These are phyloP conservation scores for Xerocomus cyaneibrunnescens DNA, from an alignment of 1,284 basidiomycete genomes.

Conservation along the genomic window DNA sequence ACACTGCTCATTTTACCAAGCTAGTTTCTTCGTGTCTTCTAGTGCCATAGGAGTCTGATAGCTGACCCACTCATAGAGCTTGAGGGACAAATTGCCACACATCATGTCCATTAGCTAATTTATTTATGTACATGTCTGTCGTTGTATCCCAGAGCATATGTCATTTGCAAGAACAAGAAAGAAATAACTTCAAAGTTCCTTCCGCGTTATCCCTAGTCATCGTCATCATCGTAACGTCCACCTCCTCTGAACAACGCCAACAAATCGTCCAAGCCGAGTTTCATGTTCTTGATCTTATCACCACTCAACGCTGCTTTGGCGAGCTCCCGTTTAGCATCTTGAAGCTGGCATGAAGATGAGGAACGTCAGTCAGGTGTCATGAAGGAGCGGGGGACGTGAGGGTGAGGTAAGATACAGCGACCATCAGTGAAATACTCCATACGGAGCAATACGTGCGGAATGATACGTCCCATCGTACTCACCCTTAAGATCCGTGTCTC, in stretches of 20 bases:
- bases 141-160: not conserved
- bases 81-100: too few relatives aligned
- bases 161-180: not conserved
- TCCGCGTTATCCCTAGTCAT: slow-evolving; percentile 11
- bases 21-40: too few relatives aligned
- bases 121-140: not conserved
- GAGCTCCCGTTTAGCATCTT: slow-evolving; percentile 85
- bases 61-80: not conserved
- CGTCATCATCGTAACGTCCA: slow-evolving; percentile 45
- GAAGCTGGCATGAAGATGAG: slow-evolving; percentile 48
- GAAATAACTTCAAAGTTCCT: not conserved
- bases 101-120: not conserved
- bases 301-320: slow-evolving; percentile 86
- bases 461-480: not conserved
- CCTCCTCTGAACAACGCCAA: slow-evolving; percentile 72
- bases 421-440: not conserved
- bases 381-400: too few relatives aligned
- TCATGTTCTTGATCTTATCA: slow-evolving; percentile 82
- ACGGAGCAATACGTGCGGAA: not conserved
- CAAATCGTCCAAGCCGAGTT: slow-evolving; percentile 82
- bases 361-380: slow-evolving; percentile 1
- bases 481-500: slow-evolving; percentile 85
- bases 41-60: too few relatives aligned
- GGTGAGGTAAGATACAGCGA: not conserved
- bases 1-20: too few relatives aligned